Evolutionary conservation across 2,329 filamentous ascomycete species (phyloP).

Genomic region (Coniochaeta hoffmannii): DNA sequence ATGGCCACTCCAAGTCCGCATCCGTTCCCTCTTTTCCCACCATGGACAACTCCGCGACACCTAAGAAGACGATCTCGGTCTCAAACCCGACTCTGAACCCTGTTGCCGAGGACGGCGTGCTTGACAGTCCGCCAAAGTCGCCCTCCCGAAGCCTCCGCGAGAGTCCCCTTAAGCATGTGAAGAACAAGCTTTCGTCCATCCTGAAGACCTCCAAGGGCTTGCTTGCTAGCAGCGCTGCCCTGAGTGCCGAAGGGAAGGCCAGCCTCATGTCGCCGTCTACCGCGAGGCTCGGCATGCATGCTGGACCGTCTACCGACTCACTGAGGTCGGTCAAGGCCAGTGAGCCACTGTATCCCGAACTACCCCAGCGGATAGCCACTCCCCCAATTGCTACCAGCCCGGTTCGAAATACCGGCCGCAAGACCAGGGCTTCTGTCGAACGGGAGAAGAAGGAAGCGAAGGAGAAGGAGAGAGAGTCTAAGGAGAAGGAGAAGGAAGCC

Average conservation of each 20-base stretch:
- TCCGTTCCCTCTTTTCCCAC: constrained; percentile 50
- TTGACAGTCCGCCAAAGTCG: constrained; percentile 48
- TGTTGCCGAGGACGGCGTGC: constrained; percentile 31
- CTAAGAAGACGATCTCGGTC: constrained; percentile 55
- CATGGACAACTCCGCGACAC: constrained; percentile 14
- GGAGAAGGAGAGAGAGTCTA: constrained; percentile 51
- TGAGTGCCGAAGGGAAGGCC: constrained; percentile 55
- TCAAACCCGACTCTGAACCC: constrained; percentile 47
- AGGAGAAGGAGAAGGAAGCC: constrained; percentile 32
- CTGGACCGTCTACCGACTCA: constrained; percentile 40
- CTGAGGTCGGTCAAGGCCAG: constrained; percentile 31
- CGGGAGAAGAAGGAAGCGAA: constrained; percentile 56
- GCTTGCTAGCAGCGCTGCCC: constrained; percentile 66
- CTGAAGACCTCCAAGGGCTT: constrained; percentile 81
- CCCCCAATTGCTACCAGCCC: constrained; percentile 33
- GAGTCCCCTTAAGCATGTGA: constrained; percentile 83
- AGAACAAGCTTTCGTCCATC: constrained; percentile 86
- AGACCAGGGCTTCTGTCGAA: constrained; percentile 52
- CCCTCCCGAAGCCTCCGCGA: constrained; percentile 54
- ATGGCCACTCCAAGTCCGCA: constrained; percentile 53
- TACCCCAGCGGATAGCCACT: constrained; percentile 28
- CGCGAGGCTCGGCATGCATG: constrained; percentile 34
- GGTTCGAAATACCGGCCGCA: constrained; percentile 33
- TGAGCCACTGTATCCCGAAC: constrained; percentile 35
- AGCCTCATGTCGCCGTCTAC: constrained; percentile 37